Evolutionary conservation across 495 filamentous ascomycete genomes (phyloP).

Genomic region (Bacidia gigantensis): DNA sequence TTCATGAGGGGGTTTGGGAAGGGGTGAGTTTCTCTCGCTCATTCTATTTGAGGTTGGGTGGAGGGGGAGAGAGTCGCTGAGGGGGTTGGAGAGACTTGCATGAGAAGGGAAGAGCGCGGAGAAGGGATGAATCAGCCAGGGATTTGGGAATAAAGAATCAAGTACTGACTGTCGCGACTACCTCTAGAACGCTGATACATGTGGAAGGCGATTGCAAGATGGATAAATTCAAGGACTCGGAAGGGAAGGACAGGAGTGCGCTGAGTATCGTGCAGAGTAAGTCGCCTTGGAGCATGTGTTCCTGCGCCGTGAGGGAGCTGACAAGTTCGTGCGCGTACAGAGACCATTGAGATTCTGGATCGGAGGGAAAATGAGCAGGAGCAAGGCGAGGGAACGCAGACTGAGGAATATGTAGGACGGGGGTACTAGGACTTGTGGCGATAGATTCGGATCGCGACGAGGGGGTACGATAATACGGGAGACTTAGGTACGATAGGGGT

Average conservation of each 20-base stretch:
- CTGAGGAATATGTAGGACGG: too few species aligned
- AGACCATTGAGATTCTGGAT: constrained; percentile 13
- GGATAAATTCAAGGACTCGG: constrained; percentile 43
- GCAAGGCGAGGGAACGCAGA: not conserved
- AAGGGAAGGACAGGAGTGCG: constrained; percentile 41
- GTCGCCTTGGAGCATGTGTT: constrained; percentile 20
- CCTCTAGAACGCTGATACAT: constrained; percentile 47
- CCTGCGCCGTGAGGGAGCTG: not conserved
- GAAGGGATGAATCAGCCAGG: not conserved
- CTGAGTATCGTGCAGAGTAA: constrained; percentile 63
- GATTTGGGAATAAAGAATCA: not conserved
- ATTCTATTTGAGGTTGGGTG: not conserved
- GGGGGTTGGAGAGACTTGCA: not conserved
- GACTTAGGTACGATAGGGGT: not conserved
- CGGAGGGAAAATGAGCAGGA: constrained; percentile 2
- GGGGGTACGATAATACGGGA: too few species aligned
- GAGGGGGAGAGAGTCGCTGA: not conserved
- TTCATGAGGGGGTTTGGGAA: constrained; percentile 53
- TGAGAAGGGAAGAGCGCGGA: not conserved
- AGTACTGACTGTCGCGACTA: too few species aligned
- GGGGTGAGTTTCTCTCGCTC: constrained; percentile 47
- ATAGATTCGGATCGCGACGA: too few species aligned
- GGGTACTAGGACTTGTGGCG: too few species aligned
- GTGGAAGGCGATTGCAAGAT: constrained; percentile 61
- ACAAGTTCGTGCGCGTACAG: constrained; percentile 3